Percentiles rank a stretch among this genome's conserved stretches.
Evolutionary conservation across 2,329 filamentous ascomycete genomes (phyloP).

Genomic region (Boeremia exigua): DNA sequence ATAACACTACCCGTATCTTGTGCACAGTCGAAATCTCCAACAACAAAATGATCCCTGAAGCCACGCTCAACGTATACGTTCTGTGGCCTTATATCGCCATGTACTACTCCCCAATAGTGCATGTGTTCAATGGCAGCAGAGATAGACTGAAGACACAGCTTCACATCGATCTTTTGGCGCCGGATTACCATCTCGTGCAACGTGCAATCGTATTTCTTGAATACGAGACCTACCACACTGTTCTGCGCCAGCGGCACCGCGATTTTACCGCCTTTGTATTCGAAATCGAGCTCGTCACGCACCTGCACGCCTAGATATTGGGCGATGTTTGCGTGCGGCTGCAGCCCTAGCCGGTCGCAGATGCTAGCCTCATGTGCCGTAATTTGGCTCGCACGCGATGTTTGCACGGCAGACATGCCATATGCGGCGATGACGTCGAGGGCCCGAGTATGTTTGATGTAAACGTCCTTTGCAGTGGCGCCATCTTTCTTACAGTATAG

Average conservation of each 20-base stretch:
- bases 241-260: background rate
- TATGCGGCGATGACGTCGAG: background rate
- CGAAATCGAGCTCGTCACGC: background rate
- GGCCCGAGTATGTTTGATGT: background rate
- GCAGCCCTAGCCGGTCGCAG: background rate
- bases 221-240: constrained; percentile 3
- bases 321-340: background rate
- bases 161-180: background rate
- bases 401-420: background rate
- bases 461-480: background rate
- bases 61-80: background rate
- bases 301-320: constrained; percentile 2
- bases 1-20: background rate
- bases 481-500: background rate
- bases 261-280: background rate
- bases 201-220: constrained; percentile 8
- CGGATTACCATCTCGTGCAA: constrained; percentile 4
- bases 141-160: background rate
- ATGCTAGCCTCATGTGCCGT: background rate
- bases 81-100: background rate
- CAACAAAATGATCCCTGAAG: background rate
- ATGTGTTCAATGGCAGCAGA: background rate
- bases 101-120: background rate
- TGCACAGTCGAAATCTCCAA: background rate
- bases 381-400: background rate